phyloP scores from a whole-genome alignment of 768 basidiomycete genomes.

The Psilocybe azurescens region DNA sequence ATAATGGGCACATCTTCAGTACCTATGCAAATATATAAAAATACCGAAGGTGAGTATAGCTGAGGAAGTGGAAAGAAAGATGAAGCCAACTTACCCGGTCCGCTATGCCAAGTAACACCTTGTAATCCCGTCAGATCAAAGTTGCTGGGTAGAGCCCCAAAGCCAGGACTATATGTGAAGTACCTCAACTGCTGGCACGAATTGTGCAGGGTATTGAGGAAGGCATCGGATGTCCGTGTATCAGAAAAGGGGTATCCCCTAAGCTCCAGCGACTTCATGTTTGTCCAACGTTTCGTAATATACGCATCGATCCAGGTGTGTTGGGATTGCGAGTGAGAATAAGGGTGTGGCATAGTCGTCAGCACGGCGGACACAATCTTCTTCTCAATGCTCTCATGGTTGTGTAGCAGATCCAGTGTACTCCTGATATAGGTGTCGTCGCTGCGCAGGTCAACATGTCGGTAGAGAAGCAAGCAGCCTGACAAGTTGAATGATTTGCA shows the following conservation, averaged over 20 bases:
- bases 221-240: background rate
- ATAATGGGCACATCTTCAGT: conserved; percentile 15
- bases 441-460: conserved; percentile 15
- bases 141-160: conserved; percentile 1
- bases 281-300: conserved; percentile 12
- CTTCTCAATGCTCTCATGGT: conserved; percentile 6
- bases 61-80: too few relatives aligned
- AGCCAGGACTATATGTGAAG: conserved; percentile 14
- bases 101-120: conserved; percentile 18
- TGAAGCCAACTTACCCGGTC: conserved; percentile 15
- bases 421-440: conserved; percentile 6
- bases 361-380: conserved; percentile 11
- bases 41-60: too few relatives aligned
- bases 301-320: conserved; percentile 20
- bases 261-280: conserved; percentile 16
- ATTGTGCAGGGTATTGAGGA: conserved; percentile 4
- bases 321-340: too few relatives aligned
- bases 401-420: conserved; percentile 12
- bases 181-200: conserved; percentile 9
- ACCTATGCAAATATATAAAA: background rate
- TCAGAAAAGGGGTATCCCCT: conserved; percentile 17
- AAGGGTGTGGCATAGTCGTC: conserved; percentile 16
- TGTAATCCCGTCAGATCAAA: conserved; percentile 13
- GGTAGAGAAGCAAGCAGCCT: conserved; percentile 17
- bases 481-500: conserved; percentile 13